Percentiles rank a stretch among this genome's conserved stretches.
These are phyloP conservation scores for Quercus ilex DNA, from an alignment of 306 rosid genomes.

Conservation along the genomic window DNA sequence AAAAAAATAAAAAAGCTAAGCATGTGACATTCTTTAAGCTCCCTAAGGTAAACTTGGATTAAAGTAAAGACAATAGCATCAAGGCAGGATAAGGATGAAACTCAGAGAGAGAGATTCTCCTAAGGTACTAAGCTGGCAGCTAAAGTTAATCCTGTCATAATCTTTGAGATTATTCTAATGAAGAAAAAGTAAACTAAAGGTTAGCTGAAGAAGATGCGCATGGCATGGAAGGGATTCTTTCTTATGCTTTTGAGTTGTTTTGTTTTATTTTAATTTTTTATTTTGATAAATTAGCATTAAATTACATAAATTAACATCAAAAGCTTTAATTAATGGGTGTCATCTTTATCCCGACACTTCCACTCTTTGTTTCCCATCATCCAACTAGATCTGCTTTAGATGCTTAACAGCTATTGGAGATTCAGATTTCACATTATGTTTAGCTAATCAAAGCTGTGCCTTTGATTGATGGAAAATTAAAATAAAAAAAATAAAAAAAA, in stretches of 20 bases:
- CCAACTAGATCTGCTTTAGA: constrained; percentile 45
- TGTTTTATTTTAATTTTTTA: background rate
- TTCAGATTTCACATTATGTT: constrained; percentile 25
- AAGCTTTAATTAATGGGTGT: constrained; percentile 52
- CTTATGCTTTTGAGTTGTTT: constrained; percentile 62
- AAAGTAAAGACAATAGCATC: constrained; percentile 26
- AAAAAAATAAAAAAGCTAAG: constrained; percentile 25
- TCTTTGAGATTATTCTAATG: constrained; percentile 16
- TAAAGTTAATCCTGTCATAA: constrained; percentile 21
- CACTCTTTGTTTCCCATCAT: constrained; percentile 72
- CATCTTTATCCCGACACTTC: constrained; percentile 81
- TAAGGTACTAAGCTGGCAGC: constrained; percentile 26
- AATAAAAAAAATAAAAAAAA: background rate
- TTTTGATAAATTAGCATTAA: constrained; percentile 14
- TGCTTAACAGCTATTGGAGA: constrained; percentile 36
- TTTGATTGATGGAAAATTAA: constrained; percentile 19
- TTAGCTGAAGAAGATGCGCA: constrained; percentile 55
- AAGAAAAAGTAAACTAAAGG: constrained; percentile 5
- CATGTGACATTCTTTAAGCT: constrained; percentile 14
- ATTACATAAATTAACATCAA: constrained; percentile 23
- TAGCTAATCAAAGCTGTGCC: constrained; percentile 42
- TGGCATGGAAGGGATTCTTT: constrained; percentile 55
- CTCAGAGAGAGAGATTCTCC: constrained; percentile 29
- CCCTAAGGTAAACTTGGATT: constrained; percentile 25
- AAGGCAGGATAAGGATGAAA: constrained; percentile 69